These are phyloP conservation scores for Corallochytrium limacisporum DNA, from an alignment of 78 protist genomes.

Conservation along the genomic window DNA sequence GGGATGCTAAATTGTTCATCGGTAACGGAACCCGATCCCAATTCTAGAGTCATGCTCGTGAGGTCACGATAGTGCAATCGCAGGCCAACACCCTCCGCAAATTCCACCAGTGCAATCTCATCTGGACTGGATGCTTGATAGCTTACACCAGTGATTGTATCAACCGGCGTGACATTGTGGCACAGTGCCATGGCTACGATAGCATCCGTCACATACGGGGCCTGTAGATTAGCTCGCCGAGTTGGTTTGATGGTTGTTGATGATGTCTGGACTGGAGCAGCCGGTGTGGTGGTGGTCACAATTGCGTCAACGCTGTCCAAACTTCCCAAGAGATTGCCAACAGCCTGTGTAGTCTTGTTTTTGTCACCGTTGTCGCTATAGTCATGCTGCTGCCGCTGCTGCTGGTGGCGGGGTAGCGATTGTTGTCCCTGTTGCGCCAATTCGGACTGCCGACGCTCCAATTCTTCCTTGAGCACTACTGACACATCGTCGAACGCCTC, in stretches of 20 bases:
- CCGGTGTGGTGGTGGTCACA: too few relatives aligned
- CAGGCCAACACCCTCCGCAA: conserved; percentile 68
- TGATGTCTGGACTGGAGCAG: too few relatives aligned
- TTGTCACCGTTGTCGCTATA: too few relatives aligned
- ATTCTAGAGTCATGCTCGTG: conserved; percentile 20
- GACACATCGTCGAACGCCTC: too few relatives aligned
- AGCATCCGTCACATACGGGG: neutral
- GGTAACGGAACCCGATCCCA: too few relatives aligned
- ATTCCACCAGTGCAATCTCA: conserved; percentile 90
- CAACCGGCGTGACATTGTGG: conserved; percentile 89
- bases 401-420: neutral
- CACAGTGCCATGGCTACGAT: conserved; percentile 78
- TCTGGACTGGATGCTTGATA: conserved; percentile 93
- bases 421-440: neutral
- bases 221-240: too few relatives aligned
- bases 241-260: too few relatives aligned
- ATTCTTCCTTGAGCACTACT: neutral
- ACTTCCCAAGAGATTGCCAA: too few relatives aligned
- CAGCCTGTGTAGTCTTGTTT: too few relatives aligned
- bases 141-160: neutral
- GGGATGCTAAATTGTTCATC: neutral
- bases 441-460: neutral
- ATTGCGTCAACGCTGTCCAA: too few relatives aligned
- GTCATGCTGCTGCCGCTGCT: too few relatives aligned
- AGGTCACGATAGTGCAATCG: conserved; percentile 45